phyloP scores from a whole-genome alignment of 805 yeast species.

The Clavispora phyllophila region DNA sequence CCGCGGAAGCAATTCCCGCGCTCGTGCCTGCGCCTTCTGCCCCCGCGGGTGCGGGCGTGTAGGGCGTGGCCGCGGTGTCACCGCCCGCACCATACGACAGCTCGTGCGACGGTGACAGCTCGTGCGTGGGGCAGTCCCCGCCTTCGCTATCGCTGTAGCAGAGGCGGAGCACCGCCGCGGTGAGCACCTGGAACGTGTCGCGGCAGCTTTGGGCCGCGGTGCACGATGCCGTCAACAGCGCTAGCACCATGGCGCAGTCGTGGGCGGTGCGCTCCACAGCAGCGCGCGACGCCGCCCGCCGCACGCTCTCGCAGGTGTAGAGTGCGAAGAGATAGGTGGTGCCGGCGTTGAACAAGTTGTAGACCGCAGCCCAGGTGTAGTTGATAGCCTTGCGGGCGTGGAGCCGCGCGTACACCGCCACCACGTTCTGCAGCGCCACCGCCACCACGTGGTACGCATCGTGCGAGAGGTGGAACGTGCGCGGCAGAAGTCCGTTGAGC shows the following conservation, averaged over 20 bases:
- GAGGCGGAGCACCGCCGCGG: slow-evolving; percentile 65
- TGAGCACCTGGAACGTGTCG: slow-evolving; percentile 64
- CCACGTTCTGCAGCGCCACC: slow-evolving; percentile 62
- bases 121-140: too few relatives aligned
- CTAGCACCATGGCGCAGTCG: slow-evolving; percentile 53
- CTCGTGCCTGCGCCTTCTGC: too few relatives aligned
- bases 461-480: slow-evolving; percentile 47
- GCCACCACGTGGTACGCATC: slow-evolving; percentile 54
- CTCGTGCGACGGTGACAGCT: neutral
- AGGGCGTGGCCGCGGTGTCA: neutral
- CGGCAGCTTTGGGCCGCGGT: slow-evolving; percentile 73
- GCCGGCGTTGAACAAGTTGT: slow-evolving; percentile 84
- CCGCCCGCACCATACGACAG: neutral
- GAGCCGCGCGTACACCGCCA: slow-evolving; percentile 56
- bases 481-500: slow-evolving; percentile 75
- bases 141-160: slow-evolving; percentile 38
- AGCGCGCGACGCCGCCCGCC: slow-evolving; percentile 40
- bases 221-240: slow-evolving; percentile 61
- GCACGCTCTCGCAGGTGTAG: slow-evolving; percentile 58
- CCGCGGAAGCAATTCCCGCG: too few relatives aligned
- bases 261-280: slow-evolving; percentile 45
- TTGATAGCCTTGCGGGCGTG: slow-evolving; percentile 57
- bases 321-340: slow-evolving; percentile 75
- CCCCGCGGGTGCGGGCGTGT: too few relatives aligned
- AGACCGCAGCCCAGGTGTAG: slow-evolving; percentile 92